Evolutionary conservation across 306 rosid genomes (phyloP).

Genomic region (Gastrolobium villosum): DNA sequence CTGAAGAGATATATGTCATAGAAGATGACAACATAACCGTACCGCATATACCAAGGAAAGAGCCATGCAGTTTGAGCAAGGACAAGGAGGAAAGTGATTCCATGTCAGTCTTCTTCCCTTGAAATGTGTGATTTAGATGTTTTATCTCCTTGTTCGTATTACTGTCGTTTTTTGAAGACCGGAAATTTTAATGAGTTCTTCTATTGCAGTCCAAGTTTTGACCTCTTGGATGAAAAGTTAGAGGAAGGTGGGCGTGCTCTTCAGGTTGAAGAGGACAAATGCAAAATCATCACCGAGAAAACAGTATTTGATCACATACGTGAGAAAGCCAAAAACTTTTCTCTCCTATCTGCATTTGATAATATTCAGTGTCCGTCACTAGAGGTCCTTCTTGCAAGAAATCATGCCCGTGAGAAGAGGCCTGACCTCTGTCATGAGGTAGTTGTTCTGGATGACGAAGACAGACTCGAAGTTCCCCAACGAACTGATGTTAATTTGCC

Average conservation of each 20-base stretch:
- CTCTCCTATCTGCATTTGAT: constrained; percentile 60
- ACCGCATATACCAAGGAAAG: constrained; percentile 55
- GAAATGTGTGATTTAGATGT: constrained; percentile 6
- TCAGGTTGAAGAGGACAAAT: constrained; percentile 60
- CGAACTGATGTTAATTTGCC: constrained; percentile 50
- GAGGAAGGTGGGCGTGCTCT: constrained; percentile 62
- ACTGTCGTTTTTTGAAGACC: constrained; percentile 17
- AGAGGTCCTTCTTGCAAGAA: constrained; percentile 63
- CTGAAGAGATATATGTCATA: constrained; percentile 63
- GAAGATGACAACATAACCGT: constrained; percentile 58
- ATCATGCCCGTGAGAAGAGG: constrained; percentile 61
- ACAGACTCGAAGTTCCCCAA: constrained; percentile 47
- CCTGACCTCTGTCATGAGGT: constrained; percentile 54
- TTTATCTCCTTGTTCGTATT: neutral
- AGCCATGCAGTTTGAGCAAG: constrained; percentile 51
- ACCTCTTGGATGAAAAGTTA: constrained; percentile 73
- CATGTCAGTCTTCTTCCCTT: constrained; percentile 61
- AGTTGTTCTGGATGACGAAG: constrained; percentile 67
- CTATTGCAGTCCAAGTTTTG: constrained; percentile 82
- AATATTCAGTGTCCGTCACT: constrained; percentile 57
- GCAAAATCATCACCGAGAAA: constrained; percentile 69
- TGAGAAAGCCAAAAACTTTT: constrained; percentile 82
- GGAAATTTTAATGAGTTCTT: constrained; percentile 35
- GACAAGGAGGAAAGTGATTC: constrained; percentile 50
- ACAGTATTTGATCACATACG: constrained; percentile 94